phyloP scores from a whole-genome alignment of 257 asterid genomes.

The Solanum ossicruentum region DNA sequence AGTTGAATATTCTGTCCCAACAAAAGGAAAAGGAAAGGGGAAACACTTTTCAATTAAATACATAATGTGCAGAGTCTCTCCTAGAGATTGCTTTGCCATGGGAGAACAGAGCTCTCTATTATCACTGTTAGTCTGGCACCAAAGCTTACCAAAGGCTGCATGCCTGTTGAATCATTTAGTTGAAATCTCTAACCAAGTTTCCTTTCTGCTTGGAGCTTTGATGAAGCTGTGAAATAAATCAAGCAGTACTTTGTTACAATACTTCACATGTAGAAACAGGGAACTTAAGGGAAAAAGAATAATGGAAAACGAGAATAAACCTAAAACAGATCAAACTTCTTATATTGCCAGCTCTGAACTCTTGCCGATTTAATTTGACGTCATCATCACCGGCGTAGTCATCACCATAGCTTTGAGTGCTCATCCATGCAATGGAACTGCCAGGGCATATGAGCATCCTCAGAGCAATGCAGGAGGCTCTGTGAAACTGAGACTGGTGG shows the following conservation, averaged over 20 bases:
- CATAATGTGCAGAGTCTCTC: neutral
- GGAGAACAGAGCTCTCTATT: neutral
- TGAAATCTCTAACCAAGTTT: neutral
- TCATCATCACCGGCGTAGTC: conserved; percentile 19
- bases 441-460: conserved; percentile 32
- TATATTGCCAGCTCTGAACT: conserved; percentile 16
- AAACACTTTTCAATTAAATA: neutral
- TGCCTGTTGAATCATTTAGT: neutral
- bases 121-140: neutral
- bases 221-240: neutral
- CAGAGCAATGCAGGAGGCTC: conserved; percentile 22
- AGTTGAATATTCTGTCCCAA: neutral
- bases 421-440: conserved; percentile 14
- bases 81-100: neutral
- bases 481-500: conserved; percentile 40
- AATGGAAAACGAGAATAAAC: neutral
- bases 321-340: conserved; percentile 1
- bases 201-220: neutral
- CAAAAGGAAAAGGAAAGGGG: neutral
- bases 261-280: neutral
- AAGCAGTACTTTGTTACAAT: neutral
- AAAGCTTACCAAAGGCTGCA: neutral
- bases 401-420: conserved; percentile 12
- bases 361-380: conserved; percentile 17
- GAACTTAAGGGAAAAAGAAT: neutral